Percentiles rank a stretch among this genome's conserved stretches.
Evolutionary conservation across 108 stramenopile genomes (phyloP).

Genomic region (Skeletonema tropicum): DNA sequence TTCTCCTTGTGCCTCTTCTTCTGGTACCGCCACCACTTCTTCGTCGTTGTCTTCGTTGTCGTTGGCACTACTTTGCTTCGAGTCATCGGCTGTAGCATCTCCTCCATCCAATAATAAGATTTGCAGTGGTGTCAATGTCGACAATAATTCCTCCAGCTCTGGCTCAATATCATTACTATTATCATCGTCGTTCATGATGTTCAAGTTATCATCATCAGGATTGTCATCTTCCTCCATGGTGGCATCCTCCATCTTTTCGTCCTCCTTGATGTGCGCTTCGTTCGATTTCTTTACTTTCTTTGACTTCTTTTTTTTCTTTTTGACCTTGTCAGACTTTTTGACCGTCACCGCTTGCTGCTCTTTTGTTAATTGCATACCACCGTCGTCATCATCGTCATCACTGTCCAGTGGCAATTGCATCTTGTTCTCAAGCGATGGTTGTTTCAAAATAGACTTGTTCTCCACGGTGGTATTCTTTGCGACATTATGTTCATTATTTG

Average conservation of each 20-base stretch:
- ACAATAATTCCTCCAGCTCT: constrained; percentile 4
- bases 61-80: constrained; percentile 22
- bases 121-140: constrained; percentile 37
- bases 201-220: background rate
- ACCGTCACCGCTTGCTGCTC: background rate
- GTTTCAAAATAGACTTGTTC: background rate
- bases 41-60: constrained; percentile 6
- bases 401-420: constrained; percentile 18
- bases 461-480: background rate
- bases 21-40: background rate
- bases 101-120: constrained; percentile 23
- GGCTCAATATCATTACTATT: constrained; percentile 6
- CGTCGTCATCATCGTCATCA: constrained; percentile 29
- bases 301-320: constrained; percentile 20
- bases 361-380: background rate
- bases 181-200: background rate
- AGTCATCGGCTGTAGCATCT: background rate
- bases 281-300: constrained; percentile 10
- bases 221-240: constrained; percentile 1
- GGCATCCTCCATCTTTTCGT: background rate
- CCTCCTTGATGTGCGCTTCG: background rate
- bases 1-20: constrained; percentile 2
- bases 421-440: background rate
- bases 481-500: background rate
- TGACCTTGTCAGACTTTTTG: constrained; percentile 9